Conservation (phyloP, 306 rosid species). For the Cucurbita maxima region DNA sequence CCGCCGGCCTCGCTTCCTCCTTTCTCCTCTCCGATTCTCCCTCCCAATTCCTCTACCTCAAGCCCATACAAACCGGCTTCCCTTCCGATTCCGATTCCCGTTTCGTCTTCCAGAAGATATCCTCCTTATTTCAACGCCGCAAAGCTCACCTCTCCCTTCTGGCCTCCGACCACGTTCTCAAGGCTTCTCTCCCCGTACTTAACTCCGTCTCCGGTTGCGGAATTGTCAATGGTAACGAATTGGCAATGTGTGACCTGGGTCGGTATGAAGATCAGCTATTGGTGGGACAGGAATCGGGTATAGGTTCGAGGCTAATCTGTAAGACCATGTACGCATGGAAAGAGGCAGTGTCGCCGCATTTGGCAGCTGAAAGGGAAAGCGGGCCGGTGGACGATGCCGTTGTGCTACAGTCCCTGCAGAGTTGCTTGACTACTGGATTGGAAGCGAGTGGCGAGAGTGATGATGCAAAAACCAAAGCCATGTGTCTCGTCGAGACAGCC, state of each 20-base stretch:
- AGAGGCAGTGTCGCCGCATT: constrained; percentile 74
- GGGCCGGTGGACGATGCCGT: constrained; percentile 33
- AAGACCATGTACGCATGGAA: constrained; percentile 84
- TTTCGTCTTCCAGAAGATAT: constrained; percentile 40
- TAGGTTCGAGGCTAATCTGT: constrained; percentile 39
- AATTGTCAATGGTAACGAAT: neutral
- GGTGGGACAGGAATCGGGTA: constrained; percentile 12
- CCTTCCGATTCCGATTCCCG: constrained; percentile 83
- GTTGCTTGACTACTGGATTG: constrained; percentile 29
- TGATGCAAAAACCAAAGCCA: constrained; percentile 22
- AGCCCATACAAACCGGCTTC: constrained; percentile 85
- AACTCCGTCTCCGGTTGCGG: neutral
- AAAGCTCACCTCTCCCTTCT: constrained; percentile 20
- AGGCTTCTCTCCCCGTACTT: constrained; percentile 26
- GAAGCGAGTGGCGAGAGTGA: constrained; percentile 11
- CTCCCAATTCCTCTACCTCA: constrained; percentile 51
- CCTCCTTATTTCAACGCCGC: constrained; percentile 27
- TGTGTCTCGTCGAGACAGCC: constrained; percentile 78
- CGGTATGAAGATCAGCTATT: constrained; percentile 12
- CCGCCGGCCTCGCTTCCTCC: constrained; percentile 72
- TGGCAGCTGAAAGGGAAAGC: constrained; percentile 69
- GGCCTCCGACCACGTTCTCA: constrained; percentile 42
- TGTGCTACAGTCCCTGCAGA: constrained; percentile 30
- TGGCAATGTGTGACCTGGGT: constrained; percentile 12
- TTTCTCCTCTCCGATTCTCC: constrained; percentile 25